Conservation (phyloP, 208 protist genomes). For the Entamoeba moshkovskii region DNA sequence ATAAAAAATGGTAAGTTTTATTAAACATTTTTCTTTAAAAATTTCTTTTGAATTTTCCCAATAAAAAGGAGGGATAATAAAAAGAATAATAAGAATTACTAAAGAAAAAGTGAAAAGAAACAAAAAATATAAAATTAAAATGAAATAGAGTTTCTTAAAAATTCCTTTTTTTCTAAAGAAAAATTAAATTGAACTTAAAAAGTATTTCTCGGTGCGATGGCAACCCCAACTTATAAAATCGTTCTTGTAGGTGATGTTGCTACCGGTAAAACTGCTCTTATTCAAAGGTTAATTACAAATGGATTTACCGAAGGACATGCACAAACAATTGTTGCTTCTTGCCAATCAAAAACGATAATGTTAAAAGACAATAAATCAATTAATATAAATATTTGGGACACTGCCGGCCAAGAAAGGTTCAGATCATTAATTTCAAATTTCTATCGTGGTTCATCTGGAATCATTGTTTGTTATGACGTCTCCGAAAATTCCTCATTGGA, state of each 20-base stretch:
- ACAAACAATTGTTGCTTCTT: background rate
- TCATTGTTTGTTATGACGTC: slow-evolving; percentile 37
- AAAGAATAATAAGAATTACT: too few relatives aligned
- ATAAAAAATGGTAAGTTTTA: background rate
- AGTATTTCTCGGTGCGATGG: too few relatives aligned
- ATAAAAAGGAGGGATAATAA: too few relatives aligned
- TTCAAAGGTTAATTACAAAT: background rate
- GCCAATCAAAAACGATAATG: background rate
- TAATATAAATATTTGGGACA: slow-evolving; percentile 46
- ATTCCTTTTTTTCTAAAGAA: too few relatives aligned
- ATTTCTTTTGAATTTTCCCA: too few relatives aligned
- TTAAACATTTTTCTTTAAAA: too few relatives aligned
- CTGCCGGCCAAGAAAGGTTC: slow-evolving; percentile 32
- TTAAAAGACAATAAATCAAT: background rate
- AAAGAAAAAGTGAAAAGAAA: too few relatives aligned
- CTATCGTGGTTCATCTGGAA: slow-evolving; percentile 32
- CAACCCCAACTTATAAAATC: background rate
- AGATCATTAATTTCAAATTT: slow-evolving; percentile 22
- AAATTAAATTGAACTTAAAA: too few relatives aligned
- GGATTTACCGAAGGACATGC: background rate
- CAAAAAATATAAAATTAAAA: too few relatives aligned
- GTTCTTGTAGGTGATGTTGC: background rate
- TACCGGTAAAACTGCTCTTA: background rate
- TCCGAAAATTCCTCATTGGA: slow-evolving; percentile 22
- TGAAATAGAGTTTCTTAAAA: too few relatives aligned